A percentile compares a stretch with the other conserved stretches of the same genome.
Evolutionary conservation across 1,139 yeast species (phyloP).

Genomic region (Sugiyamaella paludigena): DNA sequence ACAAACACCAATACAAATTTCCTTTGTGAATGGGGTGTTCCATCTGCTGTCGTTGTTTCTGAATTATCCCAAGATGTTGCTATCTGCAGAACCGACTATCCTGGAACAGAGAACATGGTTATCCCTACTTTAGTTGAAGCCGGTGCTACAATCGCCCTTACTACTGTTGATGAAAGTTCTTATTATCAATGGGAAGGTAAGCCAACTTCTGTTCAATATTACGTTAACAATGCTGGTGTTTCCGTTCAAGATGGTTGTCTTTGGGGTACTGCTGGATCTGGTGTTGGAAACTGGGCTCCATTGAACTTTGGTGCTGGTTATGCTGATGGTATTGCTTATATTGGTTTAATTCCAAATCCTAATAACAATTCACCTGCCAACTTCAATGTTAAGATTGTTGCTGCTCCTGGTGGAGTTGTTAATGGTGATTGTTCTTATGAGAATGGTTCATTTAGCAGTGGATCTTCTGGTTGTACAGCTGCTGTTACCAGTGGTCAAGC

Average conservation of each 20-base stretch:
- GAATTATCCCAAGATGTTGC: constrained; percentile 67
- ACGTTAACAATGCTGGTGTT: constrained; percentile 96
- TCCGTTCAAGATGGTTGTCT: constrained; percentile 83
- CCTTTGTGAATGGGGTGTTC: constrained; percentile 83
- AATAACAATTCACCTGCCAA: constrained; percentile 75
- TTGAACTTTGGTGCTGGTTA: constrained; percentile 91
- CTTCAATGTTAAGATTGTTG: constrained; percentile 83
- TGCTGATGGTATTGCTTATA: constrained; percentile 73
- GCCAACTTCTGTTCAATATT: constrained; percentile 90
- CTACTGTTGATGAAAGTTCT: constrained; percentile 72
- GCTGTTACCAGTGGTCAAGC: constrained; percentile 83
- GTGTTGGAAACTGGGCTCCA: constrained; percentile 98
- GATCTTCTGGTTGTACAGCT: constrained; percentile 87
- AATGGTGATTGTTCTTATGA: constrained; percentile 79
- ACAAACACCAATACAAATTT: constrained; percentile 59
- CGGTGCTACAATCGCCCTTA: constrained; percentile 62
- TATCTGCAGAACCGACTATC: constrained; percentile 96
- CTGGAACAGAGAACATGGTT: constrained; percentile 98
- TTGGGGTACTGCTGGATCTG: constrained; percentile 82
- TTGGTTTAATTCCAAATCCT: constrained; percentile 94
- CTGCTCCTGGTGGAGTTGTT: constrained; percentile 59
- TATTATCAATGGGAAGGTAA: constrained; percentile 84
- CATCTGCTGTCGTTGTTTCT: constrained; percentile 66
- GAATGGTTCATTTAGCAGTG: constrained; percentile 65
- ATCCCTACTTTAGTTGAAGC: constrained; percentile 80